Evolutionary conservation across 2,329 filamentous ascomycete species (phyloP), one percentile per base, ranked within the genome.

Genomic region (Chrysoporthe deuterocubensis): DNA sequence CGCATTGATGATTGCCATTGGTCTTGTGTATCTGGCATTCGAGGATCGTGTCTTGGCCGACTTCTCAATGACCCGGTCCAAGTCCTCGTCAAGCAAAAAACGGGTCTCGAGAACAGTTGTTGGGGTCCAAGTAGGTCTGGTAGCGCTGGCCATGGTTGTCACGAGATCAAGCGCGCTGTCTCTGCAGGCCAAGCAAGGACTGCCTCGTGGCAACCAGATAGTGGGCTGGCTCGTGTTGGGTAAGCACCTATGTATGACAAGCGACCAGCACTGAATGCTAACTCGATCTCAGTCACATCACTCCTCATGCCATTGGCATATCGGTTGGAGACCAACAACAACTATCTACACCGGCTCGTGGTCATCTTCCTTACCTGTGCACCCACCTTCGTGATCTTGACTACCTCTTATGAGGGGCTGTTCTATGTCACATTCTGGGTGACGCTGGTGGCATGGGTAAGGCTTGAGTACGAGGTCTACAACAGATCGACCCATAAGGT

Each of bases 381-480:
- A 0, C 96, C 96, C 0, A 91, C 92, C 1, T 99, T 98, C 79
- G 91, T 99, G 76, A 95, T 99, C 74, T 87, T 99, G 62, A 97
- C 94, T 8, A 97, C 98, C 73, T 97, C 95, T 0, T 99, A 97
- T 80, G 96, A 99, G 79, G 95, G 95, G 0, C 85, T 99, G 2
- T 99, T 99, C 78, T 99, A 98, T 79, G 88, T 97, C 69, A 89
- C 91, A 13, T 99, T 97, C 79, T 94, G 90, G 75, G 82, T 91
- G 65, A 92, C 90, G 32, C 82, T 99, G 5, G 84, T 97, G 63
- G 89, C 90, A 66, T 99, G 96, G 96, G 92, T 97, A 44, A 89
- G 90, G n/a, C 85, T 99, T 1, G 96, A 99, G 78, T 92, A 96
- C 76, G 89, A 88, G 66, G 87, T 95, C 61, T 89, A 91, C 75